These are phyloP conservation scores for Sarcomyxa edulis DNA, from an alignment of 768 basidiomycete species.

Conservation along the genomic window DNA sequence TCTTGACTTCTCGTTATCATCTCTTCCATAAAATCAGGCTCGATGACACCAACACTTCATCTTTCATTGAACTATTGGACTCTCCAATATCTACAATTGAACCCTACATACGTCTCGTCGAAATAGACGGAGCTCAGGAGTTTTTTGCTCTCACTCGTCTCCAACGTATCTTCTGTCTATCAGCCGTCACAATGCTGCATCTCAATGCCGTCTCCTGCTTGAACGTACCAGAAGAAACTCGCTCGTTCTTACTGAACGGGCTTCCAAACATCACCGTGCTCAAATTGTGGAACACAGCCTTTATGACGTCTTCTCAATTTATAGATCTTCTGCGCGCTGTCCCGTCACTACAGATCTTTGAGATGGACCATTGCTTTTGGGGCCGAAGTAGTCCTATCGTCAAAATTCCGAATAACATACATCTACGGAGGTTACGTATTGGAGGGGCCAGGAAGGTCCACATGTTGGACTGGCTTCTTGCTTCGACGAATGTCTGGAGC, in stretches of 20 bases:
- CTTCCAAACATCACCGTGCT: neutral
- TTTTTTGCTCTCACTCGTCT: neutral
- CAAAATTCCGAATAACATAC: too few species aligned
- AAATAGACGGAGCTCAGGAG: neutral
- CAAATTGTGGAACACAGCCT: neutral
- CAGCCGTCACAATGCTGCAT: neutral
- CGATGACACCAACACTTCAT: slow-evolving; percentile 6
- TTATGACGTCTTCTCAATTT: neutral
- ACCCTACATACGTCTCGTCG: slow-evolving; percentile 9
- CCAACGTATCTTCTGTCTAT: neutral
- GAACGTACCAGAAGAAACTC: neutral
- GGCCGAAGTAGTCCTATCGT: too few species aligned
- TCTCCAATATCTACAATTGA: slow-evolving; percentile 9
- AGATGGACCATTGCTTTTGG: slow-evolving; percentile 1
- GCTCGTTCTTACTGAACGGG: neutral
- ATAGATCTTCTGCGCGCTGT: neutral
- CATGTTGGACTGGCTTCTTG: neutral
- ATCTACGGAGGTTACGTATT: too few species aligned
- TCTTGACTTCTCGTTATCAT: slow-evolving; percentile 12
- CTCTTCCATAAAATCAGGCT: slow-evolving; percentile 14
- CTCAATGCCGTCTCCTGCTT: neutral
- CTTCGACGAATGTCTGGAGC: too few species aligned
- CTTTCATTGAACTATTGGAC: slow-evolving; percentile 8
- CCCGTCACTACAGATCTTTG: neutral
- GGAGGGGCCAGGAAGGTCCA: neutral